Conservation (phyloP, 306 rosid genomes). For the Erythrophleum fordii region DNA sequence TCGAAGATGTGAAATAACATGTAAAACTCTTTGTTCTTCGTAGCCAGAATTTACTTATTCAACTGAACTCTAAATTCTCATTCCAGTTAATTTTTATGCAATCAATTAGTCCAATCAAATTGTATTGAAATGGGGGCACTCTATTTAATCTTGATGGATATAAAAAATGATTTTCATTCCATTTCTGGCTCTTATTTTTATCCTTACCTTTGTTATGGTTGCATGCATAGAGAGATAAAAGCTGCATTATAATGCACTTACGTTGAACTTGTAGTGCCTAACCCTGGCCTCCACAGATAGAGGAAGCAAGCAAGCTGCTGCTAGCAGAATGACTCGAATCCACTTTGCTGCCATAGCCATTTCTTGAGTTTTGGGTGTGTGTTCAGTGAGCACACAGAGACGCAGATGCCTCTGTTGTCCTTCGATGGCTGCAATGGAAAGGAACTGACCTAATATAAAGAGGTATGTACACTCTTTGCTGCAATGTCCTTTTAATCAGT, state of each 20-base stretch:
- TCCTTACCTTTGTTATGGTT: neutral
- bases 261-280: slow-evolving; percentile 45
- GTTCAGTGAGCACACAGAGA: neutral
- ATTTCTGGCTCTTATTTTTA: neutral
- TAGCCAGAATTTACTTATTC: neutral
- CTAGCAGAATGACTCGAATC: slow-evolving; percentile 23
- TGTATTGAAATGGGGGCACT: neutral
- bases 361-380: neutral
- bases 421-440: neutral
- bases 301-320: slow-evolving; percentile 26
- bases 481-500: slow-evolving; percentile 55
- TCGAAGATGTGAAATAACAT: neutral
- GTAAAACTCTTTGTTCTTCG: neutral
- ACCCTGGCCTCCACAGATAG: slow-evolving; percentile 32
- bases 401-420: neutral
- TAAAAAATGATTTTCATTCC: slow-evolving; percentile 10
- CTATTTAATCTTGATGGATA: neutral
- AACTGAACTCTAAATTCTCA: neutral
- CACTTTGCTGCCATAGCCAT: neutral
- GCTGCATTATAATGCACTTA: slow-evolving; percentile 17
- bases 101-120: neutral
- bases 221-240: slow-evolving; percentile 7
- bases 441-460: slow-evolving; percentile 38
- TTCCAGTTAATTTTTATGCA: neutral
- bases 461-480: slow-evolving; percentile 36